Evolutionary conservation across 805 yeast genomes (phyloP).

Genomic region (Suhomyces vadensis): DNA sequence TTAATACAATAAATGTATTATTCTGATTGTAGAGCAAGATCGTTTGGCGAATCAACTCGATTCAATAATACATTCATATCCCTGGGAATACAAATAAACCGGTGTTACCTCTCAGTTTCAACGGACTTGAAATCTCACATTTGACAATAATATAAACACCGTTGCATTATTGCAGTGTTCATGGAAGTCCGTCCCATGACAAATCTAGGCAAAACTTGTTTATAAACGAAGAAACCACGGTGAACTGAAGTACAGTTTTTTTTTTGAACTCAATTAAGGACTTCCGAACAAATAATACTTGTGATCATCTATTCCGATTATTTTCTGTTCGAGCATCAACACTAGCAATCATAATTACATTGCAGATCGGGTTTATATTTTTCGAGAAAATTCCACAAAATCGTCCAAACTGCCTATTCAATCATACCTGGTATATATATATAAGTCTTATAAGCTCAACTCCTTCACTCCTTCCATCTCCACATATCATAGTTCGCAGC

Average conservation of each 20-base stretch:
- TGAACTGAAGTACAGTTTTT: too few relatives aligned
- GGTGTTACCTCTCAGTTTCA: neutral
- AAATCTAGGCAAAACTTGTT: neutral
- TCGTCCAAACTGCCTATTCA: neutral
- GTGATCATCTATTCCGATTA: too few relatives aligned
- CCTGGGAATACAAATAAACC: neutral
- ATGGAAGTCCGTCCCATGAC: slow-evolving; percentile 1
- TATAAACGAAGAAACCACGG: too few relatives aligned
- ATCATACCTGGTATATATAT: neutral
- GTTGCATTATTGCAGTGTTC: neutral
- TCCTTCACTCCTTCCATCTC: too few relatives aligned
- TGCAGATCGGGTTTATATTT: neutral
- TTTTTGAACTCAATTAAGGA: too few relatives aligned
- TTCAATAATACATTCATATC: neutral
- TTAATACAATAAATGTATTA: neutral
- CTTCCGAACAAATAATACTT: too few relatives aligned
- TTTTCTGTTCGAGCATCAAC: neutral
- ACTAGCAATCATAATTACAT: neutral
- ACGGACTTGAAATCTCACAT: neutral
- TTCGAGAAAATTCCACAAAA: neutral
- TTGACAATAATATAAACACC: too few relatives aligned
- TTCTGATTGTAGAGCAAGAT: neutral
- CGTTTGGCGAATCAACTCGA: neutral
- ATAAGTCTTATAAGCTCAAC: too few relatives aligned
- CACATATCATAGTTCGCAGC: too few relatives aligned